Base-by-base conservation (phyloP, 768 basidiomycete species). In the Xerocomus spinulosus region DNA sequence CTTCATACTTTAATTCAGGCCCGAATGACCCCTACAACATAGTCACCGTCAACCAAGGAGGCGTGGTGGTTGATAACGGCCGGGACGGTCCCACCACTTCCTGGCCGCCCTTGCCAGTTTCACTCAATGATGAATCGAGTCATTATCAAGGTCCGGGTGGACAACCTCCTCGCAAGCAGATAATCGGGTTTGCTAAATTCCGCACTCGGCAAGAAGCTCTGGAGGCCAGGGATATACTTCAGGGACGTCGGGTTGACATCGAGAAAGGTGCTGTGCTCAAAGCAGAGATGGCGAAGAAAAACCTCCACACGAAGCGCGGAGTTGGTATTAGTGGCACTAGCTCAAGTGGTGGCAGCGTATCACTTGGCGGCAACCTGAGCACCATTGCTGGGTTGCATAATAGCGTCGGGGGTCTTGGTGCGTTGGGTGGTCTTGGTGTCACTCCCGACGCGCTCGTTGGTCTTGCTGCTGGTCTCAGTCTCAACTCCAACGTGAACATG, bases 261-360 rank as follows among this genome's bases (percentile, higher is more conserved):
- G 89, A 97, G 68, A 92, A 92, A 59, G 92, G 92, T 13, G 83
- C 90, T 1, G 85, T 93, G 3, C 68, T 99, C 32, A 98, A 97
- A 68, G 96, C 95, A 18, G 96, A 98, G 70, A 97, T 99, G 94
- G 96, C 96, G 17, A 98, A 98, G 81, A 99, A 99, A 79, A 98
- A 99, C 62, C 69, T 99, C 32, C 95, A 99, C 62, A 95, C 93
- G 17, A 96, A 95, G 72, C 76, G 91, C 32, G 88, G 88, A 3
- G 83, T 92, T 20, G 89, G 89, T n/a, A 81, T 81, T 5, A 73
- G 81, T 17, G 71, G 72, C 29, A 57, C 55, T 9, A 51, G 48
- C 20, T 53, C 63, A 12, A 59, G 57, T 29, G 53, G 63, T 48
- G 68, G 68, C 37, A 50, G 59, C 47, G 46, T 63, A 40, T 56